phyloP scores from a whole-genome alignment of 345 rosid species.

The Stellera chamaejasme region DNA sequence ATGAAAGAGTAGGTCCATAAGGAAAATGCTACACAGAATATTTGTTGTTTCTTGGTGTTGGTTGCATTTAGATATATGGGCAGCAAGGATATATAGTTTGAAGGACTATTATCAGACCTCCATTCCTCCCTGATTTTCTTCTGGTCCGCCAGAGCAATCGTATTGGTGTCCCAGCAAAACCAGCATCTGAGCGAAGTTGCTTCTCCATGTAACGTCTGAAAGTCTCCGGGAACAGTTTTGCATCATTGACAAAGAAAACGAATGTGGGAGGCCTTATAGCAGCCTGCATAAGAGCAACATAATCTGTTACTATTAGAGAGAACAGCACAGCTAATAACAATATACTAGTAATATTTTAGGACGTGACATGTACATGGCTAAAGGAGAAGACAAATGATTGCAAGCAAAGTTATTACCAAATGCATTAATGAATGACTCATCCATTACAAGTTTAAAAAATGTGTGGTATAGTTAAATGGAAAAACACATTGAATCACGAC shows the following conservation, averaged over 20 bases:
- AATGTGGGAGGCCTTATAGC: conserved; percentile 95
- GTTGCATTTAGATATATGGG: background rate
- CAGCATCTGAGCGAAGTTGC: conserved; percentile 80
- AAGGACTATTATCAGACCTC: conserved; percentile 28
- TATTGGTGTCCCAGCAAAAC: conserved; percentile 84
- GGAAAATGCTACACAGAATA: background rate
- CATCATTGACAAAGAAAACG: conserved; percentile 89
- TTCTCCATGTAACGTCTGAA: conserved; percentile 93
- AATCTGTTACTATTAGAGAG: background rate
- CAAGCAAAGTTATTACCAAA: too few species aligned
- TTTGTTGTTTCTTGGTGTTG: too few species aligned
- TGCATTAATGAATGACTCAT: too few species aligned
- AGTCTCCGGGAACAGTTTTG: conserved; percentile 83
- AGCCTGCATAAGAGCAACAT: conserved; percentile 48
- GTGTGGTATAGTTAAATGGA: too few species aligned
- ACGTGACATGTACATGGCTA: background rate
- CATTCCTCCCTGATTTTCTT: conserved; percentile 55
- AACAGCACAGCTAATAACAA: background rate
- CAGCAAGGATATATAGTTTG: background rate
- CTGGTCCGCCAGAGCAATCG: conserved; percentile 93
- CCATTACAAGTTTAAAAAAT: too few species aligned
- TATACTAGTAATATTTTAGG: background rate
- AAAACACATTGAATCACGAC: too few species aligned
- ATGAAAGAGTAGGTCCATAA: background rate
- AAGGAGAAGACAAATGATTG: too few species aligned